Conservation (phyloP, 177 flowering plant species). For the Telopea speciosissima region DNA sequence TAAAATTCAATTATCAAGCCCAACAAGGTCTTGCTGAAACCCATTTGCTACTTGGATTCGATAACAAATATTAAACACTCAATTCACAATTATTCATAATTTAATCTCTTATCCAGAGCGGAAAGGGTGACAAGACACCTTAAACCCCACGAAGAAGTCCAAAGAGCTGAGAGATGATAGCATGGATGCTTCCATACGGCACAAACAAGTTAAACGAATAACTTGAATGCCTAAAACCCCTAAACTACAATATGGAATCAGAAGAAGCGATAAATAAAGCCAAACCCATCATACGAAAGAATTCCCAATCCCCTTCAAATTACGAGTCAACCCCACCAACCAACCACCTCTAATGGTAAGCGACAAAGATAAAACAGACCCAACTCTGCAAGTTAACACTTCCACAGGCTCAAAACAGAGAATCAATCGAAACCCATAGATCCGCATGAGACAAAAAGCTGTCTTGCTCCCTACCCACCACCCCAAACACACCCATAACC, state of each 20-base stretch:
- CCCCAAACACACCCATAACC: constrained; percentile 14
- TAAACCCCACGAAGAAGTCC: neutral
- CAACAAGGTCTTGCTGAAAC: neutral
- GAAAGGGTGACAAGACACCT: constrained; percentile 9
- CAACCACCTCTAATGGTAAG: constrained; percentile 29
- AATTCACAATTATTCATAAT: neutral
- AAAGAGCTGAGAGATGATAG: too few relatives aligned
- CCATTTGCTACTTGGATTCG: neutral
- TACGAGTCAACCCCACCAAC: constrained; percentile 35
- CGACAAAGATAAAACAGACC: constrained; percentile 11
- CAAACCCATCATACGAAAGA: neutral
- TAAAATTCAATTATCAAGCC: neutral
- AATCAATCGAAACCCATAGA: constrained; percentile 12
- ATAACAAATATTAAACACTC: neutral
- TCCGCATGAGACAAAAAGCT: constrained; percentile 3
- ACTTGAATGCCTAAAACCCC: neutral
- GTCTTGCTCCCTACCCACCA: constrained; percentile 13
- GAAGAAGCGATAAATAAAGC: neutral
- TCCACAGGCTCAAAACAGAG: constrained; percentile 1
- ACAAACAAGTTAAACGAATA: neutral
- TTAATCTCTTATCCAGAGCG: neutral
- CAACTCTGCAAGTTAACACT: neutral
- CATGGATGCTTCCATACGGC: neutral
- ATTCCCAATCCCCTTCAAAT: constrained; percentile 1
- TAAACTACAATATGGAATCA: neutral